phyloP scores from a whole-genome alignment of 139 green algal genomes.

The Coelastrella sp. region DNA sequence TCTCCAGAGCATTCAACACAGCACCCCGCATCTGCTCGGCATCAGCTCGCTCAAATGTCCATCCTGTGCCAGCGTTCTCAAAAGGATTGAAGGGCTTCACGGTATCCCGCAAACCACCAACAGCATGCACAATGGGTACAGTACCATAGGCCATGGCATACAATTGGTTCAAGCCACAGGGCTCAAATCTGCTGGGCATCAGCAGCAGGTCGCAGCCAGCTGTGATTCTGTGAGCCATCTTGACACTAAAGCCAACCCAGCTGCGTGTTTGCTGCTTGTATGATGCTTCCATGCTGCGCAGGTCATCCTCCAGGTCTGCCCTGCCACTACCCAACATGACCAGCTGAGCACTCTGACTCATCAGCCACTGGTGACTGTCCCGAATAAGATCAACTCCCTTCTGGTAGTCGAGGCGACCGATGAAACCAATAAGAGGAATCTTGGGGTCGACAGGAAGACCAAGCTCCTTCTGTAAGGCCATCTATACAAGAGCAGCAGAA shows the following conservation, averaged over 20 bases:
- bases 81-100: slow-evolving; percentile 86
- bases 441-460: slow-evolving; percentile 90
- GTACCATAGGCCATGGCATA: slow-evolving; percentile 99
- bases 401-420: slow-evolving; percentile 81
- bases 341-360: slow-evolving; percentile 87
- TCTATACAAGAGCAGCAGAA: background rate
- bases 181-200: slow-evolving; percentile 82
- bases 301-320: slow-evolving; percentile 87
- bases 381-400: slow-evolving; percentile 99
- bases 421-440: slow-evolving; percentile 82
- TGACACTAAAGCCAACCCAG: slow-evolving; percentile 94
- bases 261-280: slow-evolving; percentile 70
- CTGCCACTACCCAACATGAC: slow-evolving; percentile 94
- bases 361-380: slow-evolving; percentile 90
- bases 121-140: slow-evolving; percentile 92
- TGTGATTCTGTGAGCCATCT: slow-evolving; percentile 94
- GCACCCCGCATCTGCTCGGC: slow-evolving; percentile 73
- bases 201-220: slow-evolving; percentile 83
- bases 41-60: slow-evolving; percentile 83
- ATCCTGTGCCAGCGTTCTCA: slow-evolving; percentile 86
- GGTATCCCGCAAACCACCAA: slow-evolving; percentile 89
- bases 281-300: slow-evolving; percentile 78
- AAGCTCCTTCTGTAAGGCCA: slow-evolving; percentile 89
- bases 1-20: slow-evolving; percentile 79
- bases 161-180: slow-evolving; percentile 75